Conservation (phyloP, 352 stramenopile genomes). For the Phytopythium sindhum region DNA sequence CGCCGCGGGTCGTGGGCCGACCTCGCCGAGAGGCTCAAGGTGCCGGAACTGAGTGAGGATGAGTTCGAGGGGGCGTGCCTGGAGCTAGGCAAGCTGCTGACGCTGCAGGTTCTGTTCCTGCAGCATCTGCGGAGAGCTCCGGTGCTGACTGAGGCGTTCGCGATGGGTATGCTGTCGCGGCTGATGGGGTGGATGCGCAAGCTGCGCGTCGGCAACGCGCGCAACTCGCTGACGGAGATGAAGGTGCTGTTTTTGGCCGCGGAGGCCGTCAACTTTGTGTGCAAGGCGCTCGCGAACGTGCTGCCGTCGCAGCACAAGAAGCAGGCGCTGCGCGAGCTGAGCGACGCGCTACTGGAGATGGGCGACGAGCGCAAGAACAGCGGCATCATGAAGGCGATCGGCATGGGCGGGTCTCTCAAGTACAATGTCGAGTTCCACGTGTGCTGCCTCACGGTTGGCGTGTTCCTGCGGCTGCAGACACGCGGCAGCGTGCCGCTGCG, state of each 20-base stretch:
- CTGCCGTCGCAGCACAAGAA: conserved; percentile 66
- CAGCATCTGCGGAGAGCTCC: conserved; percentile 64
- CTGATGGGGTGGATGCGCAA: conserved; percentile 76
- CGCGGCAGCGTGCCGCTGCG: conserved; percentile 65
- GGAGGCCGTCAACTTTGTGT: conserved; percentile 73
- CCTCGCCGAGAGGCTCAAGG: conserved; percentile 51
- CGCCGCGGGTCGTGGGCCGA: conserved; percentile 58
- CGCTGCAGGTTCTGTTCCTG: conserved; percentile 73
- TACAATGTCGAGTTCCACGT: conserved; percentile 82
- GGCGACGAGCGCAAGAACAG: conserved; percentile 73
- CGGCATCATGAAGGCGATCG: conserved; percentile 85
- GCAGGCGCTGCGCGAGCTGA: conserved; percentile 70
- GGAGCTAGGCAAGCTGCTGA: conserved; percentile 71
- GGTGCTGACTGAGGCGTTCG: conserved; percentile 62
- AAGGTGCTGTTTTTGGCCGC: conserved; percentile 81
- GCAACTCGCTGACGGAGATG: conserved; percentile 65
- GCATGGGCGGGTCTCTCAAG: conserved; percentile 68
- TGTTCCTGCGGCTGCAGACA: conserved; percentile 81
- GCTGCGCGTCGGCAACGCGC: conserved; percentile 30
- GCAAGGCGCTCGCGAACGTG: conserved; percentile 49
- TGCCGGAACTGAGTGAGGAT: conserved; percentile 77
- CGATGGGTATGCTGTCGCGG: conserved; percentile 64
- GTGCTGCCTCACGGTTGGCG: conserved; percentile 56
- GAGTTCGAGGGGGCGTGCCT: conserved; percentile 78
- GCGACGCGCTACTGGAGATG: conserved; percentile 54